These are phyloP conservation scores for Rhodotorula toruloides DNA, from an alignment of 768 basidiomycete genomes.

Conservation along the genomic window DNA sequence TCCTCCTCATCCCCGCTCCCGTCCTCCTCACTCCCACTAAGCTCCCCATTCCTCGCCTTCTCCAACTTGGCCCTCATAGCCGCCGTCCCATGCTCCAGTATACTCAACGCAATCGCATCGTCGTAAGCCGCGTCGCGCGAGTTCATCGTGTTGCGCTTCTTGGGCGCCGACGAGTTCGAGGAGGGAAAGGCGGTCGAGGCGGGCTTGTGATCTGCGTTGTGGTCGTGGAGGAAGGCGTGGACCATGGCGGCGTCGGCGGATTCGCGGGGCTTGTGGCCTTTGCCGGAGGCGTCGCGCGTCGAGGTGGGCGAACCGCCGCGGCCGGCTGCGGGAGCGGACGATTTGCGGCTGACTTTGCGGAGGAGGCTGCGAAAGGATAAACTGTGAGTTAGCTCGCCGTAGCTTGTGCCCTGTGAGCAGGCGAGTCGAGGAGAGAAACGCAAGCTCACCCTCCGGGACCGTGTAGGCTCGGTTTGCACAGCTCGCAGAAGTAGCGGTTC, in stretches of 20 bases:
- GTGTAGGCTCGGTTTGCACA: constrained; percentile 82
- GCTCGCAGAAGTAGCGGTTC: constrained; percentile 87
- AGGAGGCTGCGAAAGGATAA: constrained; percentile 21
- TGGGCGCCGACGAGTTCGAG: neutral
- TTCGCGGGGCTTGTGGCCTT: constrained; percentile 19
- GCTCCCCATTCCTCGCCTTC: constrained; percentile 25
- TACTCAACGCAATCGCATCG: constrained; percentile 55
- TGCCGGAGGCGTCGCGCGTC: constrained; percentile 63
- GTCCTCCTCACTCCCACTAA: constrained; percentile 10
- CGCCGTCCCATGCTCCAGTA: constrained; percentile 26
- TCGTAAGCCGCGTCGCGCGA: constrained; percentile 86
- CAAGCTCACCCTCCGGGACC: constrained; percentile 39
- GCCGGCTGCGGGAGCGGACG: constrained; percentile 46
- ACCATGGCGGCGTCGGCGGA: constrained; percentile 35
- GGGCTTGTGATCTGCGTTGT: constrained; percentile 9
- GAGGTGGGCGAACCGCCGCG: constrained; percentile 44
- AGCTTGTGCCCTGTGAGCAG: no score
- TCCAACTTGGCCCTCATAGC: constrained; percentile 40
- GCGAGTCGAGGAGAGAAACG: neutral
- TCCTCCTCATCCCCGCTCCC: constrained; percentile 13
- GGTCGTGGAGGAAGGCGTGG: constrained; percentile 18
- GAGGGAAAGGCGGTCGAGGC: neutral
- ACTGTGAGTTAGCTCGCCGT: neutral
- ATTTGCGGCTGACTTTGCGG: constrained; percentile 58
- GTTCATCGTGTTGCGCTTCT: constrained; percentile 90